Evolutionary conservation across 1,284 basidiomycete species (phyloP), one percentile per base, ranked within the genome.

Genomic region (Malassezia dermatis): DNA sequence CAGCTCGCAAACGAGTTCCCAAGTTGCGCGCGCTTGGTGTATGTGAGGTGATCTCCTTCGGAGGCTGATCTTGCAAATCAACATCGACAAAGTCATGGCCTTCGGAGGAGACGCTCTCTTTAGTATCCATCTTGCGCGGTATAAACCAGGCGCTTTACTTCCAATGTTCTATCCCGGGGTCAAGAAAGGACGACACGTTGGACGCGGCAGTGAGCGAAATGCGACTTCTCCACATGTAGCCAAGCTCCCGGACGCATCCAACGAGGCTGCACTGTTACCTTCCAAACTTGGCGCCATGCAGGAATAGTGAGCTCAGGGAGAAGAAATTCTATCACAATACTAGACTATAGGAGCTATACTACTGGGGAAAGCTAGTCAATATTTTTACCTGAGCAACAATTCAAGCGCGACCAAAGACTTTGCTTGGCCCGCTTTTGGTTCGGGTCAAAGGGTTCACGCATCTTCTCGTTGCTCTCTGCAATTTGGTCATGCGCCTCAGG

Each of bases 401-500:
- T 56, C 11, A 56, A 45, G 26, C 40, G 42, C 15, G 54, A 56
- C 24, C 51, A 10, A 26, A 56, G 37, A 30, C 54, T 37, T 8
- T 17, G 23, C 43, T 51, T 46, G 23, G 21, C 19, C 7, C 31
- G 40, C 21, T 32, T 21, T 8, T 48, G 40, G n/a, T 35, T 37
- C 3, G 48, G 35, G 17, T 56, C 41, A 24, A 35, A 37, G 2
- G 48, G 42, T 26, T 51, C 54, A 15, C 53, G 47, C 34, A 42
- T 46, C 12, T 46, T 49, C 12, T 43, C 47, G 43, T 56, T 56
- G 24, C 37, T 48, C 35, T 56, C 44, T 1, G 48, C 49, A 31
- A 56, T 47, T 15, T 30, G 19, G 4, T 47, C 37, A 4, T 35
- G 27, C 7, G 30, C 43, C 11, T 41, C 31, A 17, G 41, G 31